Conservation (phyloP, 139 green algal genomes). For the Micromonas pusilla region DNA sequence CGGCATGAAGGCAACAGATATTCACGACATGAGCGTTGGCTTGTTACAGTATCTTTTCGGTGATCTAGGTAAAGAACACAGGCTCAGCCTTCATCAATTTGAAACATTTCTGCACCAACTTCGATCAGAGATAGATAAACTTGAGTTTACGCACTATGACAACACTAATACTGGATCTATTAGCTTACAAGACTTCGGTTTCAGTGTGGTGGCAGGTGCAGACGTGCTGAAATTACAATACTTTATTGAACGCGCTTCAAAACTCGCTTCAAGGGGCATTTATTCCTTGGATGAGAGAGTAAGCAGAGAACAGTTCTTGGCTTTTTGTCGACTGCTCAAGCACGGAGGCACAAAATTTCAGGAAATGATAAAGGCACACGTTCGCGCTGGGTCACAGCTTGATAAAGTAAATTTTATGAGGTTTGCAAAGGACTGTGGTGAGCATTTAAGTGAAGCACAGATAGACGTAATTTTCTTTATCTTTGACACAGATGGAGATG, state of each 20-base stretch:
- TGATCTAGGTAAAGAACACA: not conserved
- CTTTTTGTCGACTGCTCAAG: not conserved
- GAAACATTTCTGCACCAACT: not conserved
- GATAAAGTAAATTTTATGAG: not conserved
- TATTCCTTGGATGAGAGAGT: not conserved
- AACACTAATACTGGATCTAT: not conserved
- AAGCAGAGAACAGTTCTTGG: not conserved
- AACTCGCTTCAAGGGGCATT: not conserved
- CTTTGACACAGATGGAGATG: constrained; percentile 5
- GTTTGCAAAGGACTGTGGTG: not conserved
- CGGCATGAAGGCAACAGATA: not conserved
- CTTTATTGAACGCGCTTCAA: not conserved
- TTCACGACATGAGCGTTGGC: not conserved
- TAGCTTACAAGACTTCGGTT: not conserved
- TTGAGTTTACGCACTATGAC: constrained; percentile 17
- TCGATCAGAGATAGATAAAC: not conserved
- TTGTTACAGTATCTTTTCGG: not conserved
- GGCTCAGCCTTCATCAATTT: not conserved
- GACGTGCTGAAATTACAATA: not conserved
- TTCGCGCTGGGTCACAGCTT: not conserved
- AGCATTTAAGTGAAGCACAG: not conserved
- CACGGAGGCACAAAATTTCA: not conserved
- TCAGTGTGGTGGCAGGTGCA: not conserved
- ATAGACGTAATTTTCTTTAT: not conserved
- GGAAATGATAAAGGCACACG: not conserved